Evolutionary conservation across 805 yeast species (phyloP), one percentile per base, ranked within the genome.

Genomic region (Candida piceae): DNA sequence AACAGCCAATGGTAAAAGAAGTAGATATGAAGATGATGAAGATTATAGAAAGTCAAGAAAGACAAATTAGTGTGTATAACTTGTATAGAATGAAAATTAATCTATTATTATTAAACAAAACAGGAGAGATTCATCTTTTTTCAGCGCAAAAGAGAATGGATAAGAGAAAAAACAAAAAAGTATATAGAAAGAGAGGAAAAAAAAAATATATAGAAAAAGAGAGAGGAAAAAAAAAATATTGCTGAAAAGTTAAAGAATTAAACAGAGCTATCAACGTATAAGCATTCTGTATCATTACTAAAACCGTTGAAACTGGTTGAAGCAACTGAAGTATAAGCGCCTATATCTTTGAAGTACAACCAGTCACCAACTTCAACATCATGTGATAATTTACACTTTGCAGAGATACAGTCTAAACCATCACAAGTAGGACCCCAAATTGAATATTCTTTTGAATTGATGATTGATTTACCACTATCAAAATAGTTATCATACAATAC

Each of bases 341-440:
- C 98, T 40, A 84, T 60, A 48, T 79, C 69, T 22, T 80, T 69
- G 64, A 90, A 89, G 61, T 79, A 86, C 39, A 90, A 57, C 97
- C 97, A 90, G 59, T 90, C 97, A 7, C 97, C 97, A 29, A 84
- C 81, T 16, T 69, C 66, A 30, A 87, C 78, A 27, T 78, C 76
- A 37, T 72, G 68, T 15, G 79, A 68, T 52, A 90, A 67, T 24
- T 48, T 50, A 41, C 76, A 66, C 25, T 65, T 67, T 32, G 67
- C 58, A 15, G 83, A 59, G 40, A 90, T 76, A 59, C 95, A 83
- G 60, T 90, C 98, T 45, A 90, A 69, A 3, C 97, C 97, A 63
- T 90, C 98, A 65, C 98, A 90, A 15, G 97, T 90, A 31, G 97
- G 98, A 5, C 98, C 98, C 98, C 98, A 90, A 42, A 93, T 72